Evolutionary conservation across 1,284 basidiomycete species (phyloP).

Genomic region (Ustilago crameri): DNA sequence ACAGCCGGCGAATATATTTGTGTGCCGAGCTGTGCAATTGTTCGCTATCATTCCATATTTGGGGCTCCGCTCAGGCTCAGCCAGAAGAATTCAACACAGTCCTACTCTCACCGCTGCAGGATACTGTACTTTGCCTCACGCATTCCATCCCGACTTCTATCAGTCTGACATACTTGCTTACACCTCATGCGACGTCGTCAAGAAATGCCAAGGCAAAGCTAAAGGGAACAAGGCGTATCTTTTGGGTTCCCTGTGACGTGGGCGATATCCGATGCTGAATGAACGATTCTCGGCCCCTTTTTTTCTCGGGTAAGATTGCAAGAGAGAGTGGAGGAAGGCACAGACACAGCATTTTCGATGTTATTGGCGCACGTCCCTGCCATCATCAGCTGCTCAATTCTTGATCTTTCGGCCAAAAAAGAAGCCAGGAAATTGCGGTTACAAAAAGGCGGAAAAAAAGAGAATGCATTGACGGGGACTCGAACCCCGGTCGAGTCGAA

Average conservation of each 20-base stretch:
- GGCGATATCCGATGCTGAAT: neutral
- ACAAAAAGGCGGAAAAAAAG: constrained; percentile 6
- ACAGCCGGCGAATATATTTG: constrained; percentile 3
- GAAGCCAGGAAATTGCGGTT: neutral
- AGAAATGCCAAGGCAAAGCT: constrained; percentile 1
- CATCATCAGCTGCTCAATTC: too few relatives aligned
- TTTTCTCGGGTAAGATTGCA: too few relatives aligned
- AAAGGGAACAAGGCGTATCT: neutral
- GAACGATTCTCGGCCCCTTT: neutral
- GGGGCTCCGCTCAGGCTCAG: neutral
- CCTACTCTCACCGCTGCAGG: neutral
- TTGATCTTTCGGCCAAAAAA: neutral
- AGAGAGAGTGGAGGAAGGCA: constrained; percentile 7
- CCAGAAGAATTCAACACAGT: neutral
- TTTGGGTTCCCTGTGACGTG: neutral
- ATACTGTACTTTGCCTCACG: too few relatives aligned
- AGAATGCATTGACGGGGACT: constrained; percentile 55
- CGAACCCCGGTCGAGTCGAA: constrained; percentile 58
- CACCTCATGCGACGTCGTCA: too few relatives aligned
- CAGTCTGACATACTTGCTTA: too few relatives aligned
- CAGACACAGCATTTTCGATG: too few relatives aligned
- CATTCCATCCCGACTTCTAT: too few relatives aligned
- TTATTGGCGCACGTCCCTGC: constrained; percentile 5
- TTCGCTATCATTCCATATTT: neutral
- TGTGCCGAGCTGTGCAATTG: too few relatives aligned